Evolutionary conservation across 768 basidiomycete species (phyloP), one percentile per base, ranked within the genome.

Genomic region (Piloderma croceum): DNA sequence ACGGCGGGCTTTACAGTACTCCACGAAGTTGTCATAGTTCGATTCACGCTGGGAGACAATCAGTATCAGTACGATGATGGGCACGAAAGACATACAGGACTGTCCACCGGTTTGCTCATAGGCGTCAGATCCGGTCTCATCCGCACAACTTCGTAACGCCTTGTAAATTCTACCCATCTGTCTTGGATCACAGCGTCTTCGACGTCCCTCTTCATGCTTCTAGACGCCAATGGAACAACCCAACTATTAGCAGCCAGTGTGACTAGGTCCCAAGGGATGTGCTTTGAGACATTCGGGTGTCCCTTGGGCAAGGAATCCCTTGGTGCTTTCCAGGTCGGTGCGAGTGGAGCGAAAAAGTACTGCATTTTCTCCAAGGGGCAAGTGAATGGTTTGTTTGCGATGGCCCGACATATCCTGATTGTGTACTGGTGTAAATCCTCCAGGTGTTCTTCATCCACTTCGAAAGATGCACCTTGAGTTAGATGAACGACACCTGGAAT

Each of bases 121-220:
- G 90, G 89, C 12, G 72, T 80, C 50, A 92, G 54, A 57, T 91
- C 90, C 17, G 51, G 62, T 37, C 87, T 67, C 23, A 89, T 57
- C 31, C 57, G 61, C 20, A 75, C 54, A 15, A 73, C 73, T 50
- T 70, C 72, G 54, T 82, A 89, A 33, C 86, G 71, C 44, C 81
- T 67, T 2, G 85, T 87, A 51, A 81, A 85, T 53, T 86, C 85
- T n/a, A 77, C 74, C 62, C 68, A 70, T 43, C 86, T 70, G 50
- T 90, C 88, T 58, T 88, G 84, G 24, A 92, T 64, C 17, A 91
- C 64, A 19, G 78, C 74, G 50, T 88, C 83, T 36, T 69, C 52
- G 15, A 83, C 57, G 36, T 73, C 76, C 25, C 65, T 59, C 23
- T 68, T 63, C 17, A 75, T 51, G 12, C 56, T 50, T 6, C 63